Percentiles rank a stretch among this genome's conserved stretches.
Evolutionary conservation across 1,139 yeast species (phyloP).

Genomic region (Pichia sp.): DNA sequence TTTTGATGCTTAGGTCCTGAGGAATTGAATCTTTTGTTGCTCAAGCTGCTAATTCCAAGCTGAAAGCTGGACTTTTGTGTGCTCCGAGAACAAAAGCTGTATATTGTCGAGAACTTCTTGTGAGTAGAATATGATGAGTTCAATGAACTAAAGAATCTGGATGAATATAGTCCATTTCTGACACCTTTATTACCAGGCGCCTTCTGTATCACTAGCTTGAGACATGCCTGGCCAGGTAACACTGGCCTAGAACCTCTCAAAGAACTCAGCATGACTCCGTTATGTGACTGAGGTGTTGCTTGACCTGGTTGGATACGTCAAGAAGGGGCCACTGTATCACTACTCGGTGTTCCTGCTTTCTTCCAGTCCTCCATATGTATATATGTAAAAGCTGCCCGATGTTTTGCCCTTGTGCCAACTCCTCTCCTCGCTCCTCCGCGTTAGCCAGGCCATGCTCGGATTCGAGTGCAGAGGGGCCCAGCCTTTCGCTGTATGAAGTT

Average conservation of each 20-base stretch:
- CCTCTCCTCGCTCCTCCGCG: neutral
- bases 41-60: neutral
- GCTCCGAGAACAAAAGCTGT: neutral
- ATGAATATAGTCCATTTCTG: neutral
- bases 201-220: neutral
- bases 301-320: no score
- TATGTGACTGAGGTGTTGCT: neutral
- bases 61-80: neutral
- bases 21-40: conserved; percentile 15
- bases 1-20: conserved; percentile 8
- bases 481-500: neutral
- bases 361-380: neutral
- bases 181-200: neutral
- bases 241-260: conserved; percentile 4
- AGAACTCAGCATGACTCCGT: conserved; percentile 5
- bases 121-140: neutral
- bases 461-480: neutral
- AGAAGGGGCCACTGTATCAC: no score
- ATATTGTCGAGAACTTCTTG: no score
- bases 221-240: neutral
- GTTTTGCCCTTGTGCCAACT: neutral
- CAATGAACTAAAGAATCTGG: conserved; percentile 2
- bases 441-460: neutral
- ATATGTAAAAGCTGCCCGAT: neutral
- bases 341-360: neutral